These are phyloP conservation scores for Hortiboletus campestris DNA, from an alignment of 768 basidiomycete species.

Conservation along the genomic window DNA sequence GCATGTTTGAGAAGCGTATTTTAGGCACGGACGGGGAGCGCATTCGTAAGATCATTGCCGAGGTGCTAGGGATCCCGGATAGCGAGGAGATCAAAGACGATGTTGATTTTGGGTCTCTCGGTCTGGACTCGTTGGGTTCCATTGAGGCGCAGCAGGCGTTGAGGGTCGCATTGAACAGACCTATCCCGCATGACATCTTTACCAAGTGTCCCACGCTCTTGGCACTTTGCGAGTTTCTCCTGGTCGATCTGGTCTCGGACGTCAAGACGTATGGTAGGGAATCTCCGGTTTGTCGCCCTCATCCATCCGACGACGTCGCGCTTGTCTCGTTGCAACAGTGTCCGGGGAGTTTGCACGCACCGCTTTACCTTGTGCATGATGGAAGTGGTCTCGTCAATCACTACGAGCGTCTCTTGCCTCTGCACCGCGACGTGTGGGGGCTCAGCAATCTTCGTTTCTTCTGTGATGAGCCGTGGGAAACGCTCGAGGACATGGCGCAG, in stretches of 20 bases:
- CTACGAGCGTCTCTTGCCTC: constrained; percentile 43
- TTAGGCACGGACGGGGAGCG: constrained; percentile 6
- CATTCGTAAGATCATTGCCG: constrained; percentile 42
- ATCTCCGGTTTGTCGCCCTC: neutral
- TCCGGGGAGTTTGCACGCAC: constrained; percentile 23
- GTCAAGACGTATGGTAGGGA: neutral
- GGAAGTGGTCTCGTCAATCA: constrained; percentile 63
- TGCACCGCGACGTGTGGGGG: constrained; percentile 58
- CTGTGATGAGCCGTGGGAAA: constrained; percentile 44
- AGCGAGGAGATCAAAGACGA: constrained; percentile 42
- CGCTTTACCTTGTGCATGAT: constrained; percentile 69
- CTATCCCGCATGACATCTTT: constrained; percentile 48
- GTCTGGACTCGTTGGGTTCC: constrained; percentile 63
- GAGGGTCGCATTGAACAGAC: constrained; percentile 38
- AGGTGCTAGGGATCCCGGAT: constrained; percentile 39
- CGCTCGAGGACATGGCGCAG: constrained; percentile 50
- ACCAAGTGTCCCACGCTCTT: constrained; percentile 37
- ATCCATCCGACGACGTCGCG: constrained; percentile 29
- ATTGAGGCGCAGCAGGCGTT: constrained; percentile 58
- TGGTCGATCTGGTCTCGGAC: neutral
- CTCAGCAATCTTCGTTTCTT: constrained; percentile 56
- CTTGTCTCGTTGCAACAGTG: constrained; percentile 40
- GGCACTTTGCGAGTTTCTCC: constrained; percentile 17
- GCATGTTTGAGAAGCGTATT: neutral
- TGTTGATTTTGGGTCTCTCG: constrained; percentile 47